A percentile compares a stretch with the other conserved stretches of the same genome.
These are phyloP conservation scores for Linum usitatissimum DNA, from an alignment of 345 rosid genomes.

Conservation along the genomic window DNA sequence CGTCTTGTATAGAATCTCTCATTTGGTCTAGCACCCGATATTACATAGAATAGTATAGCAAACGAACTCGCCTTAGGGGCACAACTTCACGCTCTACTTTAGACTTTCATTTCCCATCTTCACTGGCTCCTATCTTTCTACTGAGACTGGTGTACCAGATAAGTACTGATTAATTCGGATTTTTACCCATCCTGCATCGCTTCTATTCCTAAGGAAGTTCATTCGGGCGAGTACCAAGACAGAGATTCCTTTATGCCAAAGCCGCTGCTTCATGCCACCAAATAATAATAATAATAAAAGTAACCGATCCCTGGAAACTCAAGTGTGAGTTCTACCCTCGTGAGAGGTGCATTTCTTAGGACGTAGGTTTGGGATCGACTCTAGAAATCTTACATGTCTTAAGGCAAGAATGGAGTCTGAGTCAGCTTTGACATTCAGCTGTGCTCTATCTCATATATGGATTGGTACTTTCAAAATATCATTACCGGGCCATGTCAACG, in stretches of 20 bases:
- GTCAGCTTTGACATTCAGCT: neutral
- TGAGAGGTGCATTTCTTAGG: neutral
- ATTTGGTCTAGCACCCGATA: neutral
- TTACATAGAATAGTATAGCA: neutral
- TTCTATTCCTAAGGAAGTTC: neutral
- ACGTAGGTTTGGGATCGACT: conserved; percentile 1
- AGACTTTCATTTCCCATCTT: neutral
- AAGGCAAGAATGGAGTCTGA: neutral
- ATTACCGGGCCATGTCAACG: neutral
- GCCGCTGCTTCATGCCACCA: no score
- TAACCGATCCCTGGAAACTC: neutral
- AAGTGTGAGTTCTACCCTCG: neutral
- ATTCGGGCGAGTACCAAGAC: neutral
- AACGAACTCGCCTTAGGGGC: neutral
- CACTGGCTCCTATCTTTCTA: neutral
- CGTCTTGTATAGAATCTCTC: neutral
- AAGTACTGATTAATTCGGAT: neutral
- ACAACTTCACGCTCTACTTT: neutral
- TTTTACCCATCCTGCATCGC: neutral
- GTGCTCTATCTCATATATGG: neutral
- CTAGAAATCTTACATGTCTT: neutral
- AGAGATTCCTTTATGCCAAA: no score
- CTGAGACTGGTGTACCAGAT: neutral
- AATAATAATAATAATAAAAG: no score
- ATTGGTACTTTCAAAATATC: neutral